Conservation (phyloP, 1,284 basidiomycete species). For the Porogramme epimiltina region DNA sequence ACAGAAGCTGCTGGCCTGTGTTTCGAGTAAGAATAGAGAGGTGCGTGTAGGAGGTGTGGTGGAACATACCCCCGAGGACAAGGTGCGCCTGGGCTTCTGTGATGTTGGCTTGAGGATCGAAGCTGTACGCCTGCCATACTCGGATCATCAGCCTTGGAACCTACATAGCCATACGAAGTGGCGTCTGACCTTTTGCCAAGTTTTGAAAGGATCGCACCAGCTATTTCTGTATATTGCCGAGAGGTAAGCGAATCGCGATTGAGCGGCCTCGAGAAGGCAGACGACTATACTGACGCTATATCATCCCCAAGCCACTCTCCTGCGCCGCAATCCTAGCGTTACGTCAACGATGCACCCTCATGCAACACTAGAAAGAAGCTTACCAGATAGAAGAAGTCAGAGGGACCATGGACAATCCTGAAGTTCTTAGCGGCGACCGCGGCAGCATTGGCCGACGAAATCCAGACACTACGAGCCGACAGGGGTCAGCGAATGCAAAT, state of each 20-base stretch:
- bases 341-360: not conserved
- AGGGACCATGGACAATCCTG: conserved; percentile 53
- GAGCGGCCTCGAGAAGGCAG: not conserved
- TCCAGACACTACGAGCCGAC: conserved; percentile 53
- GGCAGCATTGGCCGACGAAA: conserved; percentile 43
- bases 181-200: conserved; percentile 57
- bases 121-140: conserved; percentile 53
- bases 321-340: conserved; percentile 70
- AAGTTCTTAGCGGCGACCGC: conserved; percentile 49
- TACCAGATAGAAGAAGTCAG: conserved; percentile 61
- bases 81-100: conserved; percentile 47
- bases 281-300: conserved; percentile 38
- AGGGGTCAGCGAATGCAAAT: not conserved
- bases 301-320: conserved; percentile 74
- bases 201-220: conserved; percentile 78
- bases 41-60: not conserved
- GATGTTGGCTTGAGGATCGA: conserved; percentile 67
- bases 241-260: not conserved
- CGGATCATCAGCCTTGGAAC: not conserved
- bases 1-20: conserved; percentile 66
- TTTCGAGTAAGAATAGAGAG: conserved; percentile 21
- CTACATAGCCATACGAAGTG: not conserved
- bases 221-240: conserved; percentile 35
- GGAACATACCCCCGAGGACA: conserved; percentile 65
- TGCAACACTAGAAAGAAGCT: conserved; percentile 10